Evolutionary conservation across 371 early-diverging fungal genomes (phyloP), one percentile per base, ranked within the genome.

Genomic region (Mortierella sp.): DNA sequence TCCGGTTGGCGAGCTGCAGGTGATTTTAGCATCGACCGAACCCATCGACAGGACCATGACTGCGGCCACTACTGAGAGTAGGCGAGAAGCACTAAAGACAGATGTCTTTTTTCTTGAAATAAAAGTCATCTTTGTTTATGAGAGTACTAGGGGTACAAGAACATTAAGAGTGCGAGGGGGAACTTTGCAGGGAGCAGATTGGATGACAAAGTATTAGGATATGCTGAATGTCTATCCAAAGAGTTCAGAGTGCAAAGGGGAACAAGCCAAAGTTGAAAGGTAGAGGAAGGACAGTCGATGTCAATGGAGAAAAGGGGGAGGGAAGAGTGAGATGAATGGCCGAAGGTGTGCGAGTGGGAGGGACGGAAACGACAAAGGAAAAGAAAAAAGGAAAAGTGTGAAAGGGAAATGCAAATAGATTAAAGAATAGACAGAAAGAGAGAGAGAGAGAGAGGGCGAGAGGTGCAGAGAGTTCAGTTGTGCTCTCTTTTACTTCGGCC

Each of bases 1-100:
- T 49, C 77, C 77, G 22, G 68, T 31, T 5, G 77, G 77, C 10
- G 79, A 72, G 9, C 32, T 17, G 55, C 79, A 78, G 22, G 23
- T 66, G 63, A 78, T 51, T 8, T 12, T 28, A 40, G 70, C 70
- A 1, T 73, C 40, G 12, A 59, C 68, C 5, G 43, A 43, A 26
- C 58, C 22, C 17, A 59, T 28, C 28, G 73, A 26, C 2, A 78
- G 56, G 61, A 69, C 64, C 10, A 64, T 67, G 28, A 63, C 19
- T 10, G 43, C 61, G 5, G 61, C 55, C 23, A 47, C 59, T 2
- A 56, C 26, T 9, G 70, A 49, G 29, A 68, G 49, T 37, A 62
- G 49, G 40, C 62, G 45, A 13, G 69, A 22, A 35, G 32, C 35
- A 57, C 28, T 55, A 55, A 28, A 37, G 49, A 47, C 22, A 10